Conservation (phyloP, 768 basidiomycete species). For the Leccinum rimulosum region DNA sequence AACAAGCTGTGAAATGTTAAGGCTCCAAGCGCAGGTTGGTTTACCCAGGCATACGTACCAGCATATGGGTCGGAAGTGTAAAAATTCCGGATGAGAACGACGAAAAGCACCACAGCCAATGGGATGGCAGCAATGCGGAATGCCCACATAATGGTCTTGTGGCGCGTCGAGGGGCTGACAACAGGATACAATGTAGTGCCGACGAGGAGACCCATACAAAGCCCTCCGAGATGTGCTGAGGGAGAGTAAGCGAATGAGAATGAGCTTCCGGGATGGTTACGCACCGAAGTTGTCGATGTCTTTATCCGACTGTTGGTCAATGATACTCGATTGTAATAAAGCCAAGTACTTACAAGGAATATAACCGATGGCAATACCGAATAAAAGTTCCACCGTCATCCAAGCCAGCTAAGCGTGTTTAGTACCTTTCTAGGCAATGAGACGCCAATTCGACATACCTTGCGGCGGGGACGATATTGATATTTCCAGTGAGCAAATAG, state of each 20-base stretch:
- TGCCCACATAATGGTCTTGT: slow-evolving; percentile 67
- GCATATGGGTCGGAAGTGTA: slow-evolving; percentile 85
- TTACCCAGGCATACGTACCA: slow-evolving; percentile 42
- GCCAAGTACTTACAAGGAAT: slow-evolving; percentile 63
- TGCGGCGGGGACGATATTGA: slow-evolving; percentile 76
- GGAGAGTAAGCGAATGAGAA: background rate
- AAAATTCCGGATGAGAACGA: slow-evolving; percentile 84
- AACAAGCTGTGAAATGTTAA: slow-evolving; percentile 54
- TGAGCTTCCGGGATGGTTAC: background rate
- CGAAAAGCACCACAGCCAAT: slow-evolving; percentile 73
- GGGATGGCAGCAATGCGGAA: slow-evolving; percentile 75
- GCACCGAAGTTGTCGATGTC: slow-evolving; percentile 91
- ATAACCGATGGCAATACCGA: slow-evolving; percentile 83
- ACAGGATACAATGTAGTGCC: slow-evolving; percentile 88
- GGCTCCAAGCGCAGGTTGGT: background rate
- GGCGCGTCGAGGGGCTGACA: slow-evolving; percentile 75
- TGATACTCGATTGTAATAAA: background rate
- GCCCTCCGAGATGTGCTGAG: slow-evolving; percentile 84
- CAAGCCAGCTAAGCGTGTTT: slow-evolving; percentile 58
- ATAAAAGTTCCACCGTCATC: slow-evolving; percentile 81
- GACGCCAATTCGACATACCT: slow-evolving; percentile 42
- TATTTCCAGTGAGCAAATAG: slow-evolving; percentile 91
- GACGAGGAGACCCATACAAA: slow-evolving; percentile 78
- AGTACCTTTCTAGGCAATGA: background rate
- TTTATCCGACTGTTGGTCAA: slow-evolving; percentile 28